Evolutionary conservation across 768 basidiomycete genomes (phyloP).

Genomic region (Sarcomyxa edulis): DNA sequence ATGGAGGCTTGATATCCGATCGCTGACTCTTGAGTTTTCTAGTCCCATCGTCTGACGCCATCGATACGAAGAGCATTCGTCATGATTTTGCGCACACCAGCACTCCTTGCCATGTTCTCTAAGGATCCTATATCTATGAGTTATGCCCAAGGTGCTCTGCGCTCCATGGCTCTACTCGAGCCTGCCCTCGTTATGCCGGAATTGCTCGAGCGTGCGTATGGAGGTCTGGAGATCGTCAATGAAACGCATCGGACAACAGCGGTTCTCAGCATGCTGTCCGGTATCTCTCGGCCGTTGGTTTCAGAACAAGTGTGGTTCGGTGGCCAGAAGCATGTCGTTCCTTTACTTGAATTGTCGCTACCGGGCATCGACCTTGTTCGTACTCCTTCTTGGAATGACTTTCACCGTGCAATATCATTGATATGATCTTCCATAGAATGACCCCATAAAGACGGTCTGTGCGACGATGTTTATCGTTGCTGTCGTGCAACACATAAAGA

Average conservation of each 20-base stretch:
- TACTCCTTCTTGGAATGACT: constrained; percentile 4
- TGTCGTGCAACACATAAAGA: constrained; percentile 68
- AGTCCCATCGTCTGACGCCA: constrained; percentile 77
- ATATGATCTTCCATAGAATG: constrained; percentile 48
- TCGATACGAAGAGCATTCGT: constrained; percentile 82
- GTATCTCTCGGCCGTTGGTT: constrained; percentile 69
- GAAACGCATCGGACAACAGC: constrained; percentile 95
- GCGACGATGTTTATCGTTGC: constrained; percentile 75
- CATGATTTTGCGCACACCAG: constrained; percentile 74
- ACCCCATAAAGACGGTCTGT: constrained; percentile 75
- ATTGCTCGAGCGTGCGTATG: constrained; percentile 84
- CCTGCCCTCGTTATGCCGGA: constrained; percentile 87
- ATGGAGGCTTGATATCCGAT: too few species aligned
- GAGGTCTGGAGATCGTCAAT: constrained; percentile 88
- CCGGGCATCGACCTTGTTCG: constrained; percentile 88
- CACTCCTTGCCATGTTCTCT: constrained; percentile 86
- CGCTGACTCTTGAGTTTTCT: too few species aligned
- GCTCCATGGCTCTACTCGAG: constrained; percentile 73
- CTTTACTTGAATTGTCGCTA: constrained; percentile 81
- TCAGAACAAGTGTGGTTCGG: constrained; percentile 76
- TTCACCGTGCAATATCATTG: constrained; percentile 4
- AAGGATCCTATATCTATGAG: constrained; percentile 78
- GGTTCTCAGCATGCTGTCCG: constrained; percentile 78
- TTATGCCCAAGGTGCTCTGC: constrained; percentile 78
- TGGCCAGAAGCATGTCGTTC: constrained; percentile 85